These are phyloP conservation scores for Malus asiatica DNA, from an alignment of 306 rosid species.

Conservation along the genomic window DNA sequence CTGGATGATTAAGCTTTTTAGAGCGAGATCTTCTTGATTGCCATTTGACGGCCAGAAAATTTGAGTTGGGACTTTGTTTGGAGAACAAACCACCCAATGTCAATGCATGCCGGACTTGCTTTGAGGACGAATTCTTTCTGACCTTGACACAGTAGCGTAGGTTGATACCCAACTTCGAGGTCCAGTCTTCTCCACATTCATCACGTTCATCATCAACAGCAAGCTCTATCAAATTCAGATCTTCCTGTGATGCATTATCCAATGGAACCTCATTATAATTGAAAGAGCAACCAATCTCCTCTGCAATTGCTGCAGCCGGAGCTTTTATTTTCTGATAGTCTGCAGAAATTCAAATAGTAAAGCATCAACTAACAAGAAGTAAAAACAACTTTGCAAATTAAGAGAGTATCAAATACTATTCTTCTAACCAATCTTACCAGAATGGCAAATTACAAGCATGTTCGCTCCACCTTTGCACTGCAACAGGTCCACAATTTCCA, in stretches of 20 bases:
- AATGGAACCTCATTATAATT: constrained; percentile 59
- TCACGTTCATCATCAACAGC: constrained; percentile 64
- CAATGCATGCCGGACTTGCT: constrained; percentile 62
- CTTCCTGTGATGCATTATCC: constrained; percentile 72
- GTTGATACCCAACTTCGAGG: constrained; percentile 81
- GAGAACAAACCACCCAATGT: constrained; percentile 51
- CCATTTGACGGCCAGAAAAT: constrained; percentile 51
- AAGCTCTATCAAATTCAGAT: constrained; percentile 75
- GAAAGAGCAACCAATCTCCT: constrained; percentile 66
- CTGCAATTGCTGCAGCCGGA: constrained; percentile 78
- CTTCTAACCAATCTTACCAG: constrained; percentile 45
- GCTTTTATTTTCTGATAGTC: constrained; percentile 90
- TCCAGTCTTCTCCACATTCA: constrained; percentile 81
- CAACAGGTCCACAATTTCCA: constrained; percentile 72
- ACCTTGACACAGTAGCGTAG: constrained; percentile 62
- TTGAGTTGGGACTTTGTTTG: constrained; percentile 31
- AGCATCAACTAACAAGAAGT: not conserved
- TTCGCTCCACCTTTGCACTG: constrained; percentile 80
- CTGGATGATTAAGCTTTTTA: constrained; percentile 37
- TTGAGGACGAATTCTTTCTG: constrained; percentile 57
- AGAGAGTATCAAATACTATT: not conserved
- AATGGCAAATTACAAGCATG: constrained; percentile 88
- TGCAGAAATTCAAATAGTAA: constrained; percentile 32
- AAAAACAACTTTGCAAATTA: not conserved
- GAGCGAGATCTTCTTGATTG: constrained; percentile 66